Base-by-base conservation (phyloP, 306 rosid species). In the Trifolium subterraneum region DNA sequence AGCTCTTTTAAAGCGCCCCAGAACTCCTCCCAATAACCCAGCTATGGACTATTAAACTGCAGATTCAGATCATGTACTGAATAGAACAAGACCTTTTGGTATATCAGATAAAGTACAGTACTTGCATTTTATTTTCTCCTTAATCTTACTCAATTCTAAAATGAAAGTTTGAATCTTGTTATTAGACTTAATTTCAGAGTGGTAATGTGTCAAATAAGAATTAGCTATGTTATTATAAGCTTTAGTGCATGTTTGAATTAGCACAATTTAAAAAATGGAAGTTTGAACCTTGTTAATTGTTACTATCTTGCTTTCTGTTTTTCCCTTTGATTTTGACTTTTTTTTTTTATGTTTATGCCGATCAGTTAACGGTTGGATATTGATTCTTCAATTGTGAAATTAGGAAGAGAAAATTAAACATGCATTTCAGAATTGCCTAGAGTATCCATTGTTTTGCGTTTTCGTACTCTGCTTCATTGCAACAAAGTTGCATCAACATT, bases 1-100 rank as follows among this genome's bases (percentile, higher is more conserved):
- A 85, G 97, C 98, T 68, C 79, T 88, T 58, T 79, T 90, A 84
- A 95, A 95, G 96, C 97, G 96, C 69, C 98, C 99, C 74, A 90
- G 99, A 87, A 92, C 99, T 81, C 98, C 97, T 83, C 97, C 90
- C 72, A 87, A 88, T 74, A 95, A 89, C 84, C 90, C 97, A 33
- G 84, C 91, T 67, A 86, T 95, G 90, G 99, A 95, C 84, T 92
- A 92, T 87, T 98, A 92, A 88, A 88, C 97, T 67, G 97, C 99
- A 45, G 99, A 95, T 86, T 92, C 97, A 81, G 99, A 95, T 70
- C 92, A 86, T 76, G 96, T 88, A 70, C 51, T 95, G 84, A 95
- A 95, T 93, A 86, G 98, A 85, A 78, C 98, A 74, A 90, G 96
- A 80, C 93, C 97, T 66, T 92, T 95, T 50, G 96, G 96, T 83